Evolutionary conservation across 202 grass and related monocot genomes (phyloP).

Genomic region (Elaeis oleifera): DNA sequence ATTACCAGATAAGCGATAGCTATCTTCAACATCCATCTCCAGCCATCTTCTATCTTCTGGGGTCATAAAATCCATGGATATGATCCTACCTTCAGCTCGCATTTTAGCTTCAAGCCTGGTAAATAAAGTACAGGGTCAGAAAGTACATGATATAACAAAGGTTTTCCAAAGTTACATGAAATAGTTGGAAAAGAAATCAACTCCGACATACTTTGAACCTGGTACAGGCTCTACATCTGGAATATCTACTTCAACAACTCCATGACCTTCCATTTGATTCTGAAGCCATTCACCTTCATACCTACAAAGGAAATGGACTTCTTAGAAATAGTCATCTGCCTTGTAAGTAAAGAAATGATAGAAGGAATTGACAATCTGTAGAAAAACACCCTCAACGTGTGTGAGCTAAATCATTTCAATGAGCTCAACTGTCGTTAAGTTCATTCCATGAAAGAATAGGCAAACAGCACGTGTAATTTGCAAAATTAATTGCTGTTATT

Average conservation of each 20-base stretch:
- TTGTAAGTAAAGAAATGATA: too few species aligned
- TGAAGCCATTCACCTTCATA: conserved; percentile 40
- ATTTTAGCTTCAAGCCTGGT: conserved; percentile 36
- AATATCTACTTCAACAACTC: conserved; percentile 33
- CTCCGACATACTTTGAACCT: conserved; percentile 25
- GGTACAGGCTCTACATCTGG: conserved; percentile 26
- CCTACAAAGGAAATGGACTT: conserved; percentile 5
- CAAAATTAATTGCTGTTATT: too few species aligned
- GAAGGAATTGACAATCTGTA: too few species aligned
- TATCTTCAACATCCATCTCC: conserved; percentile 33
- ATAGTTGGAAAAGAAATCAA: neutral
- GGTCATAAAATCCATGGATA: conserved; percentile 31
- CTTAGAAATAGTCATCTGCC: too few species aligned
- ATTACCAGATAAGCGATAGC: conserved; percentile 7
- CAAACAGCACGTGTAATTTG: too few species aligned
- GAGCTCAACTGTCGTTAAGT: too few species aligned
- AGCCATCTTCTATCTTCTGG: conserved; percentile 29
- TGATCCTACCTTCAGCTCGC: conserved; percentile 29
- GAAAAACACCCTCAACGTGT: too few species aligned
- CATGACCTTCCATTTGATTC: conserved; percentile 40
- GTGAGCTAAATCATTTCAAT: too few species aligned
- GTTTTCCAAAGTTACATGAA: too few species aligned
- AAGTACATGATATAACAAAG: neutral
- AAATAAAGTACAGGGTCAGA: neutral
- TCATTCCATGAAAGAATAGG: too few species aligned